Conservation (phyloP, 2,329 filamentous ascomycete genomes). For the Claviceps humidiphila region DNA sequence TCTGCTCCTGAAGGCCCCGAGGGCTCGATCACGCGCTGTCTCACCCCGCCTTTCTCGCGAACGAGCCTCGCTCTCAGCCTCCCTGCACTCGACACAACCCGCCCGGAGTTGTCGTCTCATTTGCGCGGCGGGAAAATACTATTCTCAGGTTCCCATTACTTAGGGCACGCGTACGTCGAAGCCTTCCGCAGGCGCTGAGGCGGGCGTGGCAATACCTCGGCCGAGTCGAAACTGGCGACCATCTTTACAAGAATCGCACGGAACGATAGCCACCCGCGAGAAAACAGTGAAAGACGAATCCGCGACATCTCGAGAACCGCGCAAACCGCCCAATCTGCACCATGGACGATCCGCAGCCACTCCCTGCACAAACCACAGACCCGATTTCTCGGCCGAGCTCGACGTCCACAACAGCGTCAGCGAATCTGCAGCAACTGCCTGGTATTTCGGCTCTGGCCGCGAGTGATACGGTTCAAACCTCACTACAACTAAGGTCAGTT, state of each 20-base stretch:
- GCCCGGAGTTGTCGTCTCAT: neutral
- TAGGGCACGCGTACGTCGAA: no score
- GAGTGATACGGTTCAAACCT: conserved; percentile 24
- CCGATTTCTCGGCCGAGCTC: conserved; percentile 37
- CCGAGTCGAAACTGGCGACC: neutral
- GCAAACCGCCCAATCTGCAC: conserved; percentile 15
- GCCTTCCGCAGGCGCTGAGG: neutral
- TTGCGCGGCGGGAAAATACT: neutral
- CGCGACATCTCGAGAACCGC: neutral
- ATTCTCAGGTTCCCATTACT: no score
- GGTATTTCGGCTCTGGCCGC: conserved; percentile 32
- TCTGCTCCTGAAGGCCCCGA: no score
- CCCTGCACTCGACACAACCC: neutral
- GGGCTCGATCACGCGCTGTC: neutral
- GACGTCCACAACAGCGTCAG: conserved; percentile 31
- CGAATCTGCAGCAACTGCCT: conserved; percentile 29
- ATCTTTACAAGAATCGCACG: neutral
- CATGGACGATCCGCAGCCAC: conserved; percentile 31
- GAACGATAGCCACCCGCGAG: neutral
- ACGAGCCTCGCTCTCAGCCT: neutral
- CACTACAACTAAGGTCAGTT: conserved; percentile 34
- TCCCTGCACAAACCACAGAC: conserved; percentile 29
- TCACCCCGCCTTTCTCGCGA: neutral
- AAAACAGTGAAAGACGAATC: neutral
- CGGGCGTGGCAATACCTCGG: neutral